Evolutionary conservation across 148 eudicot species (phyloP), one percentile per base, ranked within the genome.

Genomic region (Rhododendron henanense): DNA sequence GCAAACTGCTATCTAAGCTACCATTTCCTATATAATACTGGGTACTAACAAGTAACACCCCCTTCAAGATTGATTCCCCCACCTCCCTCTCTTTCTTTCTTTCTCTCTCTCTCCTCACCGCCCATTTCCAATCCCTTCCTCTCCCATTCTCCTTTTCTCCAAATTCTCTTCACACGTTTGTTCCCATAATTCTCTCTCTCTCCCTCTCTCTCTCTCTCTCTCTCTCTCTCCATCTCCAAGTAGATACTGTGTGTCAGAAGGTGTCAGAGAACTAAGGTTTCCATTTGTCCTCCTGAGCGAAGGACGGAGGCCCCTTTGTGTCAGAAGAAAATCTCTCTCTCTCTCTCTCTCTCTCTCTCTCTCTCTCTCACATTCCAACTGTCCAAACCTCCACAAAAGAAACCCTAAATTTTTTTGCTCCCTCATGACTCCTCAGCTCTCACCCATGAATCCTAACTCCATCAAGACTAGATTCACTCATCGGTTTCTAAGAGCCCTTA

Each of bases 401-500:
- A 75, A 71, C 76, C 83, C 83, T 83, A 75, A 78, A 44, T 16
- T 18, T 21, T 84, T 84, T 79, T 48, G 6, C 63, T 84, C 41
- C 21, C 41, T 35, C 47, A 91, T 78, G 87, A 86, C 59, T 78
- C 35, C 79, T 74, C 74, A 84, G 23, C 3, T 8, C 69, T 79
- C 67, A 83, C 31, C 84, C 69, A 81, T 85, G 87, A 85, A 82
- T 8, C 89, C 89, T 83, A 89, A 51, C 55, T 84, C 93, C 37
- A 78, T 94, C 53, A 93, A 88, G 85, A 89, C 91, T 25, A 90
- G 86, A 80, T 94, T 96, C 61, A 77, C 96, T 19, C 45, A 87
- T 67, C 77, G 89, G 4, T 96, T 96, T 79, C 89, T 96, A 25
- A 88, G 85, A 88, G 92, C 99, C 85, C 87, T 96, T 78, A 93